Evolutionary conservation across 108 stramenopile species (phyloP).

Genomic region (Cyclotella baltica): DNA sequence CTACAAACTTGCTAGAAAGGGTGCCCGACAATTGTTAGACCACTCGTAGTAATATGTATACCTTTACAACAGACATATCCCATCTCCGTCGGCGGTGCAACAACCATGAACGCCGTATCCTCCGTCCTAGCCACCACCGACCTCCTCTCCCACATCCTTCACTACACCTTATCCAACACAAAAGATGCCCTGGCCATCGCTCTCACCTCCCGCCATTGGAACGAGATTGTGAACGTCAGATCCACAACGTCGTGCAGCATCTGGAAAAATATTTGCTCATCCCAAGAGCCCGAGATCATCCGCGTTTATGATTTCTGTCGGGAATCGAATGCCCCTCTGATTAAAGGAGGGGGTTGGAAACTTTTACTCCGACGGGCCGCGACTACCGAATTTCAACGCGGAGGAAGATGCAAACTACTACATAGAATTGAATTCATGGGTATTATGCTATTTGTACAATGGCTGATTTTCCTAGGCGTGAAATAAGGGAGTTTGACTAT

Average conservation of each 20-base stretch:
- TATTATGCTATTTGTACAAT: no score
- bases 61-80: no score
- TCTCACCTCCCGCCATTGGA: not conserved
- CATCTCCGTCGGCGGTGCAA: no score
- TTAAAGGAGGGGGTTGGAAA: slow-evolving; percentile 6
- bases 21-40: no score
- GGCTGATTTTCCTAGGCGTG: no score
- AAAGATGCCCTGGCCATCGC: not conserved
- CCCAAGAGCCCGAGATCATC: not conserved
- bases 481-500: slow-evolving; percentile 16
- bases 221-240: not conserved
- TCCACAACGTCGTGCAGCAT: not conserved
- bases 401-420: not conserved
- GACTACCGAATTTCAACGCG: not conserved
- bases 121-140: not conserved
- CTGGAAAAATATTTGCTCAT: not conserved
- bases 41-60: no score
- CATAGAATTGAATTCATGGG: no score
- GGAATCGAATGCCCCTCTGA: not conserved
- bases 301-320: not conserved
- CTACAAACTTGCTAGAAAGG: no score
- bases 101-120: no score
- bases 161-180: not conserved
- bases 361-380: not conserved
- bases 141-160: not conserved